Evolutionary conservation across 208 protist species (phyloP), one percentile per base, ranked within the genome.

Genomic region (Zelonia costaricensis): DNA sequence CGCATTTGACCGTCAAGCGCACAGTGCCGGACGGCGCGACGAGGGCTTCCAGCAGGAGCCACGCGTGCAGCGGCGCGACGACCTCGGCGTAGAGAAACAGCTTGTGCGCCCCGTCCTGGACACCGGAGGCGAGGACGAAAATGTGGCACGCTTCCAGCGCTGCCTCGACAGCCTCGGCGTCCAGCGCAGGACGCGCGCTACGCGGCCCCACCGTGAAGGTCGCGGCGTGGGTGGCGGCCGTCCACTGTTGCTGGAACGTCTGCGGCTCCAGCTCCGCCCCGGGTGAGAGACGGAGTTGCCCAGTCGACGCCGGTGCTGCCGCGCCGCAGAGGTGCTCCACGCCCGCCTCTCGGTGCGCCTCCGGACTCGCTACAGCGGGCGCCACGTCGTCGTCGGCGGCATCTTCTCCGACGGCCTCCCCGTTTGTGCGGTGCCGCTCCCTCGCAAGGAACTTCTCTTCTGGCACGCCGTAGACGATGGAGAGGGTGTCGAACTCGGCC

Each of bases 401-500:
- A 23, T 58, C 54, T 23, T 51, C 59, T 12, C 44, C 35, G 16
- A 40, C 28, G 2, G 49, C 64, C 10, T 47, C 56, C 4, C 54
- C 38, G 7, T 63, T 30, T 38, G 33, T 38, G 33, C 7, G 7
- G 51, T 58, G 4, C 31, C 44, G 30, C 6, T 57, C 56, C 12
- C 16, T 25, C 2, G 13, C 35, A 5, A 52, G 13, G 49, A 86
- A 86, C 31, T 62, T 69, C 3, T 84, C 70, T 48, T 62, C 74
- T 13, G 87, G 72, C 25, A 85, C 38, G 36, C 77, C 69, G 76
- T 91, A 96, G 15, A 97, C 53, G 13, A 98, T 81, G 22, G 86
- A 80, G 28, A 97, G 65, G 16, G 86, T 88, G 67, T 97, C 88
- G 58, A 97, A 97, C 61, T 97, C 95, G 51, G 91, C 86, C 59